Conservation (phyloP, 108 stramenopile genomes). For the Cyclotella baltica region DNA sequence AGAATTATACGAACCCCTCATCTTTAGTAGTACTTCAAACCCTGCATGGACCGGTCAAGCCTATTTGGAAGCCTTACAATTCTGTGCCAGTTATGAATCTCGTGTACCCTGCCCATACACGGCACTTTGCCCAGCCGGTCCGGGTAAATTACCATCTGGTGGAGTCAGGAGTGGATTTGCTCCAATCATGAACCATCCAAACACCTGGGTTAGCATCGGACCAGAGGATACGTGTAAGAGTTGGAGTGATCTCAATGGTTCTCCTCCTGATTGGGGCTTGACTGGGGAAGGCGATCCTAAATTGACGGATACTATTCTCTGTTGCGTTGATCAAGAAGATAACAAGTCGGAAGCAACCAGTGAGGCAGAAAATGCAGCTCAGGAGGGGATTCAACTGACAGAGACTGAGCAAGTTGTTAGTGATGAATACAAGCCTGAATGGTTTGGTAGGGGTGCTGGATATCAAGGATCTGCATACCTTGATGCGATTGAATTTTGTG, state of each 20-base stretch:
- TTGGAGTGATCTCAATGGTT: background rate
- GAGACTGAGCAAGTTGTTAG: constrained; percentile 27
- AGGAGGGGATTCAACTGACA: constrained; percentile 12
- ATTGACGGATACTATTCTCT: constrained; percentile 25
- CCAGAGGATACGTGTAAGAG: constrained; percentile 8
- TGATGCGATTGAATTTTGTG: constrained; percentile 35
- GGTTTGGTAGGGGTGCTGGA: constrained; percentile 37
- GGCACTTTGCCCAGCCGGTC: constrained; percentile 23
- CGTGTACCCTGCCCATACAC: constrained; percentile 23
- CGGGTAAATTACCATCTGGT: constrained; percentile 9
- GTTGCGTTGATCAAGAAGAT: constrained; percentile 20
- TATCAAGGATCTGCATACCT: constrained; percentile 37
- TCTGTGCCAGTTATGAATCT: constrained; percentile 13
- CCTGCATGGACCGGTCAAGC: constrained; percentile 21
- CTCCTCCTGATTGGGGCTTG: constrained; percentile 29
- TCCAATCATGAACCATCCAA: constrained; percentile 15
- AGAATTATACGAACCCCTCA: constrained; percentile 4
- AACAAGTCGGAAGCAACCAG: background rate
- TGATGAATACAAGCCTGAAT: constrained; percentile 13
- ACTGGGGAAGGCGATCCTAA: constrained; percentile 32
- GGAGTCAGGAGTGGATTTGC: constrained; percentile 14
- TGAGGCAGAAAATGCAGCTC: background rate
- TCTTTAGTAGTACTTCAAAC: background rate
- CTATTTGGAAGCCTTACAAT: constrained; percentile 21
- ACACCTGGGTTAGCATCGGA: constrained; percentile 24